These are phyloP conservation scores for Staphylotrichum tortipilum DNA, from an alignment of 495 filamentous ascomycete species.

Conservation along the genomic window DNA sequence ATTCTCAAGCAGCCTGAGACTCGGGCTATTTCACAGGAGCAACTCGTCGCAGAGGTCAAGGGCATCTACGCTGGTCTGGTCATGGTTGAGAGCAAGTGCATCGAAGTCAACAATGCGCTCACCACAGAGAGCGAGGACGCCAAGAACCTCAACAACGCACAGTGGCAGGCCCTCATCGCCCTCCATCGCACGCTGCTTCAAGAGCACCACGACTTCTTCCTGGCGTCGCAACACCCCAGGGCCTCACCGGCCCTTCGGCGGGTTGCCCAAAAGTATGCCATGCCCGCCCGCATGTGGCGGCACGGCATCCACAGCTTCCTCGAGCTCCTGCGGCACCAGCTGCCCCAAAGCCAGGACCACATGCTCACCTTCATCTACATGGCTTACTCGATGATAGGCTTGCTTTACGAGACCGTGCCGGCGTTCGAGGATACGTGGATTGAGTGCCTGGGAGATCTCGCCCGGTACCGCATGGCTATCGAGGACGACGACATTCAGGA, in stretches of 20 bases:
- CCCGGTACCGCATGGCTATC: slow-evolving; percentile 59
- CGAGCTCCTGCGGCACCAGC: slow-evolving; percentile 58
- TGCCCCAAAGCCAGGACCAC: slow-evolving; percentile 64
- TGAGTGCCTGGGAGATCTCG: slow-evolving; percentile 77
- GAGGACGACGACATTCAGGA: slow-evolving; percentile 64
- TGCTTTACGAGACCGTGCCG: slow-evolving; percentile 68
- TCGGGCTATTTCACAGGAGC: slow-evolving; percentile 63
- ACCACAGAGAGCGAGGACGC: slow-evolving; percentile 27
- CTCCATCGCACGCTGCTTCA: slow-evolving; percentile 62
- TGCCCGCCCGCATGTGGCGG: slow-evolving; percentile 75
- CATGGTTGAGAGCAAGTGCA: slow-evolving; percentile 74
- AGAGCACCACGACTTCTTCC: slow-evolving; percentile 72
- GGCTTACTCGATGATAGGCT: slow-evolving; percentile 72
- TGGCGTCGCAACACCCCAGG: slow-evolving; percentile 66
- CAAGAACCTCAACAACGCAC: slow-evolving; percentile 44
- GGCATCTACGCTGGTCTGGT: slow-evolving; percentile 68
- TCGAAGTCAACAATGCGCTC: slow-evolving; percentile 59
- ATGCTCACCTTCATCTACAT: slow-evolving; percentile 81
- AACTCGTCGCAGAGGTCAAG: slow-evolving; percentile 62
- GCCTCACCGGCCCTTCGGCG: slow-evolving; percentile 50
- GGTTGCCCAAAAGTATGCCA: slow-evolving; percentile 61
- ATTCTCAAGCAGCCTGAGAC: slow-evolving; percentile 53
- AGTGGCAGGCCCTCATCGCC: slow-evolving; percentile 67
- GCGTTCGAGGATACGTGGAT: slow-evolving; percentile 81
- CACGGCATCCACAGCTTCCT: slow-evolving; percentile 59